phyloP scores from a whole-genome alignment of 495 filamentous ascomycete species.

The Viridothelium virens region DNA sequence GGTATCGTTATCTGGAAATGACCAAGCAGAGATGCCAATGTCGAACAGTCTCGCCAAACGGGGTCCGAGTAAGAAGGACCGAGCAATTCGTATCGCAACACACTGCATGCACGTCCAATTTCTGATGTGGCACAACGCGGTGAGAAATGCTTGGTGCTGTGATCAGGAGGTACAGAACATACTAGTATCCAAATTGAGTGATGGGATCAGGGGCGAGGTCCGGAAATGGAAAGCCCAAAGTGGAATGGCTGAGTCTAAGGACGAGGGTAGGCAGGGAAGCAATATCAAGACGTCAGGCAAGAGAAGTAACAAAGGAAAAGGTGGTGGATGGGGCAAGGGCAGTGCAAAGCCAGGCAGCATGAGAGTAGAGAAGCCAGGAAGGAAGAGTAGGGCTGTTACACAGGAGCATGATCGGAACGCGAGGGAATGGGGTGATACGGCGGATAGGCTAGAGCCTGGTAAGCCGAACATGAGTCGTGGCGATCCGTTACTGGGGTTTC shows the following conservation, averaged over 20 bases:
- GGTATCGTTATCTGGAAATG: constrained; percentile 56
- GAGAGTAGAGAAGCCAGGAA: constrained; percentile 17
- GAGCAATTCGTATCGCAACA: constrained; percentile 63
- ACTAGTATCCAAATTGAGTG: constrained; percentile 61
- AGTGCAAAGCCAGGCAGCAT: neutral
- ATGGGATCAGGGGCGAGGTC: constrained; percentile 60
- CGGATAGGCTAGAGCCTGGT: constrained; percentile 60
- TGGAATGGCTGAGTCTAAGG: constrained; percentile 45
- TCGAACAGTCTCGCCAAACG: constrained; percentile 59
- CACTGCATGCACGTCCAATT: constrained; percentile 87
- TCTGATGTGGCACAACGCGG: constrained; percentile 77
- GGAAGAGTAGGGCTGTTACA: constrained; percentile 16
- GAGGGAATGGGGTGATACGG: constrained; percentile 68
- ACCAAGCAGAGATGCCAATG: constrained; percentile 55
- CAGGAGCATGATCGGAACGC: constrained; percentile 32
- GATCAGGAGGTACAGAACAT: constrained; percentile 71
- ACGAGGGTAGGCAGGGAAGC: constrained; percentile 24
- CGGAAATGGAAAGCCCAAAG: constrained; percentile 63
- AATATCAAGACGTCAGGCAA: constrained; percentile 19
- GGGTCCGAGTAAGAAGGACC: constrained; percentile 76
- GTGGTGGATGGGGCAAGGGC: constrained; percentile 15
- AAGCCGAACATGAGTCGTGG: constrained; percentile 66
- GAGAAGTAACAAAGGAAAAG: constrained; percentile 19
- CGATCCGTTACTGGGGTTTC: constrained; percentile 72
- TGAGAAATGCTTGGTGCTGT: constrained; percentile 81